A percentile compares a stretch with the other conserved stretches of the same genome.
Evolutionary conservation across 495 filamentous ascomycete genomes (phyloP).

Genomic region (Patellaria atrata): DNA sequence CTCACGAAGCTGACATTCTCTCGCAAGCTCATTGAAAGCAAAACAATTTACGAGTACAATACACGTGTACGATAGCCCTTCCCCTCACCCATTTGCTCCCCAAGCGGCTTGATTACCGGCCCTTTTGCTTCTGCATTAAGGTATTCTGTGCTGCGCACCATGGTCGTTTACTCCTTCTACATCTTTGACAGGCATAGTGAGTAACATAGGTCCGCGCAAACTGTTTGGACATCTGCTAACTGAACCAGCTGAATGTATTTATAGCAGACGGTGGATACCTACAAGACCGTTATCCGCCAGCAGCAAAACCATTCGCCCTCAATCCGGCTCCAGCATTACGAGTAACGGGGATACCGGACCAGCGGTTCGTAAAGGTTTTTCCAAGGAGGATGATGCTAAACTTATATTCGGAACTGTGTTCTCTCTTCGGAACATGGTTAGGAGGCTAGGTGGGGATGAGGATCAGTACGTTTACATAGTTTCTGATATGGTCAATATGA

Average conservation of each 20-base stretch:
- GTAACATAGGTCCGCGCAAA: too few species aligned
- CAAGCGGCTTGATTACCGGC: too few species aligned
- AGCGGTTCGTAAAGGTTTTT: slow-evolving; percentile 31
- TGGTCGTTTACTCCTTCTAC: slow-evolving; percentile 96
- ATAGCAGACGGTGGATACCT: slow-evolving; percentile 65
- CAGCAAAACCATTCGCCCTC: slow-evolving; percentile 21
- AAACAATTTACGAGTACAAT: too few species aligned
- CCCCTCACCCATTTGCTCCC: too few species aligned
- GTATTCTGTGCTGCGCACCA: too few species aligned
- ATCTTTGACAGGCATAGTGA: slow-evolving; percentile 97
- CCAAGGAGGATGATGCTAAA: slow-evolving; percentile 80
- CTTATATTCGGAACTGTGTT: slow-evolving; percentile 94
- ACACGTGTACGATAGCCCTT: too few species aligned
- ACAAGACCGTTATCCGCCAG: slow-evolving; percentile 31
- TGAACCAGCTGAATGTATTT: slow-evolving; percentile 81
- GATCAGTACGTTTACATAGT: slow-evolving; percentile 41
- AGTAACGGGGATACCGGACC: slow-evolving; percentile 20
- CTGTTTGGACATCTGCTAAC: slow-evolving; percentile 2
- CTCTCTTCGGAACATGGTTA: slow-evolving; percentile 90
- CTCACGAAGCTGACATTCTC: too few species aligned
- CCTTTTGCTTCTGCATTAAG: too few species aligned
- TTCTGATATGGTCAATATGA: neutral
- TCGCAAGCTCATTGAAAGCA: too few species aligned
- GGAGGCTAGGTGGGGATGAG: slow-evolving; percentile 80
- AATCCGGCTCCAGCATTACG: slow-evolving; percentile 21